Percentiles rank a stretch among this genome's conserved stretches.
Conservation (phyloP, 2,329 filamentous ascomycete species). For the Ceratocystis ficicola region DNA sequence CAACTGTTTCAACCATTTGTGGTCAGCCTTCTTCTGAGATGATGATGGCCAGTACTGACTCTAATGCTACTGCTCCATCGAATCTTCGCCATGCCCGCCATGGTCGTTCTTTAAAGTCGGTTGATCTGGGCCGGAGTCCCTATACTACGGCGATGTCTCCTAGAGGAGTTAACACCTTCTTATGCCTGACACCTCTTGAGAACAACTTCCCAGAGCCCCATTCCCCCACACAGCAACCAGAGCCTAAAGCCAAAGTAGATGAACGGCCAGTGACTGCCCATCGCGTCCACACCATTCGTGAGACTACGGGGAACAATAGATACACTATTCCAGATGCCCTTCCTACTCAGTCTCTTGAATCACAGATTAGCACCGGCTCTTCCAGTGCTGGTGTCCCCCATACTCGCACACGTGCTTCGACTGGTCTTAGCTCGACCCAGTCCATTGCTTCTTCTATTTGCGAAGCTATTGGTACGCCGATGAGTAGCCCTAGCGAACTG, state of each 20-base stretch:
- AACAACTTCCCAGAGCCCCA: slow-evolving; percentile 29
- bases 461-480: slow-evolving; percentile 36
- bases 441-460: slow-evolving; percentile 37
- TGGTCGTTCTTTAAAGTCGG: slow-evolving; percentile 37
- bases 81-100: slow-evolving; percentile 30
- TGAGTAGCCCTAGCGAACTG: slow-evolving; percentile 44
- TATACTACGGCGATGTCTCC: slow-evolving; percentile 19
- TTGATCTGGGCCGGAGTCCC: slow-evolving; percentile 30
- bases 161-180: slow-evolving; percentile 19
- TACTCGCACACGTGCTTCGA: slow-evolving; percentile 15
- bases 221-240: slow-evolving; percentile 24
- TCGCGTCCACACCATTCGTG: slow-evolving; percentile 29
- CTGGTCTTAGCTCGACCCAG: slow-evolving; percentile 36
- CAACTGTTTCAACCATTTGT: neutral
- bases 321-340: slow-evolving; percentile 10
- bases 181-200: slow-evolving; percentile 18
- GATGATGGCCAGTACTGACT: slow-evolving; percentile 8
- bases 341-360: slow-evolving; percentile 15
- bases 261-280: slow-evolving; percentile 40
- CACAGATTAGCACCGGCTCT: slow-evolving; percentile 14
- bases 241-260: slow-evolving; percentile 27
- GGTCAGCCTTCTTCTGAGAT: neutral
- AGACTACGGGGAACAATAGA: slow-evolving; percentile 10
- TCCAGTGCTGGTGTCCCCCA: slow-evolving; percentile 1
- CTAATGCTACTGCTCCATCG: slow-evolving; percentile 19